Evolutionary conservation across 306 rosid species (phyloP), one percentile per base, ranked within the genome.

Genomic region (Glycine latifolia): DNA sequence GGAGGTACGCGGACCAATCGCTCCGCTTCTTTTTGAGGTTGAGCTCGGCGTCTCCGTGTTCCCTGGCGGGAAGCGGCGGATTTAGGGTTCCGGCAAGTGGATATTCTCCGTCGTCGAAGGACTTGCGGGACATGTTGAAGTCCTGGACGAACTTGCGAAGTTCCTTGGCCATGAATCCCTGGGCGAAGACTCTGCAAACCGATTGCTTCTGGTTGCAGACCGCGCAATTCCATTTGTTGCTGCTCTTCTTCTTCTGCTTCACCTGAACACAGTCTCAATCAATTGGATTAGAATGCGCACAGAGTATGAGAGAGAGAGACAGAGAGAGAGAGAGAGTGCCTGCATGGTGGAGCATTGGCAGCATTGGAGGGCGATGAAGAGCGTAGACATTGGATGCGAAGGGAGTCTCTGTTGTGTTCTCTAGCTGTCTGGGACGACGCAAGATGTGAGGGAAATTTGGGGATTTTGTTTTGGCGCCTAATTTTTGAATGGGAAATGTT

Each of bases 291-390:
- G 53, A 80, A 49, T 8, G 46, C 7, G 44, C 59, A 33, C 17
- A 53, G 26, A 48, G 8, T 56, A 1, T 0, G 11, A 1, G 67
- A 44, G 72, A 2, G 11, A 1, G 61, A 33, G 72, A 41, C 44
- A 52, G 60, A 61, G 33, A 8, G 65, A 72, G 67, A 53, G 66
- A 72, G 66, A 13, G 7, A 6, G 78, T 85, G 2, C 97, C 97
- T 92, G 97, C 98, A 92, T 91, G 81, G 94, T 90, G 85, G 90
- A 89, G 92, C 97, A 95, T 53, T 92, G 90, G 87, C 84, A 90
- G 87, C 98, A 95, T 67, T 89, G 91, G 20, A 95, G 92, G 56
- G 97, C 95, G 58, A 90, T 85, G 91, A 92, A 95, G 86, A 90
- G 46, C 56, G 86, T 83, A n/a, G 89, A 54, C 94, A 88, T 91